These are phyloP conservation scores for Besnoitia besnoiti DNA, from an alignment of 169 alveolate species.

Conservation along the genomic window DNA sequence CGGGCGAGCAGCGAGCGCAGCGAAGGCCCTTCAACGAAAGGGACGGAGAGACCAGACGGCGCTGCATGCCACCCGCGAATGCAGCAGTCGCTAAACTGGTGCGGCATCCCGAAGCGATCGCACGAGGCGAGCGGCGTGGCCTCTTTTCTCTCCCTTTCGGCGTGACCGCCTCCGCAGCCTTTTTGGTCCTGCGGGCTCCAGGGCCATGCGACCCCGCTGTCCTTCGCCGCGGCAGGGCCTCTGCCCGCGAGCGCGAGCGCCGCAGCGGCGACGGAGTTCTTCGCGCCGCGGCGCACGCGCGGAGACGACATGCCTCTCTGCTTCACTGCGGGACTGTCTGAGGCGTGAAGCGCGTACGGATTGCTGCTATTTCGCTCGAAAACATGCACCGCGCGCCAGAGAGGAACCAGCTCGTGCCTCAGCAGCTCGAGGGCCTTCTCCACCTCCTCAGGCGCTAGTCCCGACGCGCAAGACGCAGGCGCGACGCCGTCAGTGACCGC, in stretches of 20 bases:
- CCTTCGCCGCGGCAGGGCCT: not conserved
- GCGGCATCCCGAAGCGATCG: not conserved
- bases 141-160: not conserved
- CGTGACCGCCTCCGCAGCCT: not conserved
- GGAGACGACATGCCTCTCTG: not conserved
- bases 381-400: conserved; percentile 38
- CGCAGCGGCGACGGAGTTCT: not conserved
- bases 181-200: not conserved
- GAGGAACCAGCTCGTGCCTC: not conserved
- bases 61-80: conserved; percentile 40
- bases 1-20: conserved; percentile 27
- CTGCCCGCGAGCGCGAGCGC: not conserved
- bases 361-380: conserved; percentile 9
- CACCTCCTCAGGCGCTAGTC: not conserved
- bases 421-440: not conserved
- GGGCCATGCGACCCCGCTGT: not conserved
- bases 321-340: not conserved
- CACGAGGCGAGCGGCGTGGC: not conserved
- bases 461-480: not conserved
- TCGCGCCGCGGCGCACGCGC: not conserved
- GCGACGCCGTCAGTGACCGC: too few relatives aligned
- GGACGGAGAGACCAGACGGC: conserved; percentile 47
- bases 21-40: conserved; percentile 36
- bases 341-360: conserved; percentile 18
- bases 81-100: conserved; percentile 30